phyloP scores from a whole-genome alignment of 441 rosid genomes.

The Rhodomyrtus psidioides region DNA sequence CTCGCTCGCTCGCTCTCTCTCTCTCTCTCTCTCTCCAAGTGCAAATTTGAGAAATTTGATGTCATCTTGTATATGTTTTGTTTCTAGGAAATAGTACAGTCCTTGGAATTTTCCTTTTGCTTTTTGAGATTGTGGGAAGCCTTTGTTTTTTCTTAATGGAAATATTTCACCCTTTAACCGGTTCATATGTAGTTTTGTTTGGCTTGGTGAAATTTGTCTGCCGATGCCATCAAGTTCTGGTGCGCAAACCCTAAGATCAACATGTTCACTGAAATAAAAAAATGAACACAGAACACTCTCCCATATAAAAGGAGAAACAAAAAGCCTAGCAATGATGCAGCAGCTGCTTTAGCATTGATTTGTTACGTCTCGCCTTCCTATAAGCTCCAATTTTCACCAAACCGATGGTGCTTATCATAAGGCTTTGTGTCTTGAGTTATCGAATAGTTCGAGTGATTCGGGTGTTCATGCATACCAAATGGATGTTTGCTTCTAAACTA shows the following conservation, averaged over 20 bases:
- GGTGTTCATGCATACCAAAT: neutral
- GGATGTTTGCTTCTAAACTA: neutral
- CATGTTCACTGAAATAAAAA: neutral
- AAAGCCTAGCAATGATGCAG: neutral
- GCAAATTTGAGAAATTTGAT: neutral
- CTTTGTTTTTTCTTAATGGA: neutral
- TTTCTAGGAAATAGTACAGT: neutral
- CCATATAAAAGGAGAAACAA: neutral
- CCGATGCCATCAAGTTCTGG: neutral
- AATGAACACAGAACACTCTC: neutral
- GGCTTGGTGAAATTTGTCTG: neutral
- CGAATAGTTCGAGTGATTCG: neutral
- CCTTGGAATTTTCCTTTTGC: neutral
- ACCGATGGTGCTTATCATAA: neutral
- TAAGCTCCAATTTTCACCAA: neutral
- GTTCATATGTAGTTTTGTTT: neutral
- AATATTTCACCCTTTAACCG: neutral
- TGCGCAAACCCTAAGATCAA: neutral
- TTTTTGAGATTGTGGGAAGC: neutral
- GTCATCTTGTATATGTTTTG: neutral
- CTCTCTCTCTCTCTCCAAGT: no score
- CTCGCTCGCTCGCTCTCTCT: neutral
- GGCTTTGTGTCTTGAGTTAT: neutral
- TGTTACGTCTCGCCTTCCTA: neutral
- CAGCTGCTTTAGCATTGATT: neutral